Evolutionary conservation across 306 rosid genomes (phyloP).

Genomic region (Vigna hirtella): DNA sequence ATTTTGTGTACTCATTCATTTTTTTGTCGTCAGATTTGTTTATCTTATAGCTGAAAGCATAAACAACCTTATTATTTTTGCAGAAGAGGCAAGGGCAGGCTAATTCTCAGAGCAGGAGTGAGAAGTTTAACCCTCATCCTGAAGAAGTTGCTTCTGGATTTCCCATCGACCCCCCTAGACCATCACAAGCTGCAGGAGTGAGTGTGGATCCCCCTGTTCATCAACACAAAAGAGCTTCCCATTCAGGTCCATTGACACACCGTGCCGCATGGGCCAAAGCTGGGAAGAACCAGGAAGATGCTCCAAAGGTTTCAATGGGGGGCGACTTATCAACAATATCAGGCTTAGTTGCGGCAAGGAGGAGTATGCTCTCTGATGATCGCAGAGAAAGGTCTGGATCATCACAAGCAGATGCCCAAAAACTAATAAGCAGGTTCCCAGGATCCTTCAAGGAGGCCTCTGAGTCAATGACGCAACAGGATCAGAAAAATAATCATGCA

Average conservation of each 20-base stretch:
- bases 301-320: slow-evolving; percentile 77
- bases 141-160: slow-evolving; percentile 98
- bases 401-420: slow-evolving; percentile 71
- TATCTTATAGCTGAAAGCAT: slow-evolving; percentile 21
- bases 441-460: slow-evolving; percentile 94
- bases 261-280: slow-evolving; percentile 91
- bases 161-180: slow-evolving; percentile 99
- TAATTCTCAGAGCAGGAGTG: slow-evolving; percentile 88
- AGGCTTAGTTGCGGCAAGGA: slow-evolving; percentile 90
- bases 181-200: slow-evolving; percentile 77
- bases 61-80: slow-evolving; percentile 6
- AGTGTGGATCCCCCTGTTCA: slow-evolving; percentile 58
- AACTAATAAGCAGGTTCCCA: slow-evolving; percentile 80
- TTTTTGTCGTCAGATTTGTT: background rate
- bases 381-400: slow-evolving; percentile 82
- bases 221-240: slow-evolving; percentile 94
- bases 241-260: slow-evolving; percentile 95
- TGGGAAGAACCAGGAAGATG: slow-evolving; percentile 76
- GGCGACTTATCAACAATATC: slow-evolving; percentile 72
- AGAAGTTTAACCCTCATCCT: slow-evolving; percentile 94
- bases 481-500: slow-evolving; percentile 68
- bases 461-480: slow-evolving; percentile 59
- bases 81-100: slow-evolving; percentile 91
- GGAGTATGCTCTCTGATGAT: slow-evolving; percentile 84
- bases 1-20: slow-evolving; percentile 1